phyloP scores from a whole-genome alignment of 176 grass and related monocot genomes.

The Bothriochloa decipiens region DNA sequence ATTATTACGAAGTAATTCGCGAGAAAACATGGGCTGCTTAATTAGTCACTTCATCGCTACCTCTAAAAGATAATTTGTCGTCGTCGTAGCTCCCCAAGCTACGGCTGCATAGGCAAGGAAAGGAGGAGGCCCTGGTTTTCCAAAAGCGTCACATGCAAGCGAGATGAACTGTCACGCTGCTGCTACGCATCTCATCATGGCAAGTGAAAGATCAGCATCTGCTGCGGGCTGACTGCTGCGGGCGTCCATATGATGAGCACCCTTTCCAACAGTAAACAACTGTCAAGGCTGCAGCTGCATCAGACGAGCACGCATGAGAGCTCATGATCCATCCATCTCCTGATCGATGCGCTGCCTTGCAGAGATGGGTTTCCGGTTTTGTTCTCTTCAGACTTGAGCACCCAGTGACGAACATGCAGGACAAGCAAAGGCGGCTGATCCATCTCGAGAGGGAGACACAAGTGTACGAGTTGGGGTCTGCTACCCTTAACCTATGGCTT shows the following conservation, averaged over 20 bases:
- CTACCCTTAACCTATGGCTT: not conserved
- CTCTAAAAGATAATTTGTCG: not conserved
- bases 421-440: conserved; percentile 24
- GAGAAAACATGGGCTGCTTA: not conserved
- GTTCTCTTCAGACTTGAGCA: not conserved
- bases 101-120: not conserved
- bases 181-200: conserved; percentile 49
- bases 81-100: not conserved
- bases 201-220: conserved; percentile 47
- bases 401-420: not conserved
- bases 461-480: conserved; percentile 26
- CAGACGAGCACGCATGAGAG: not conserved
- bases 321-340: not conserved
- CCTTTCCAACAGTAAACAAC: conserved; percentile 46
- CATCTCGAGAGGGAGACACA: conserved; percentile 1
- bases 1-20: not conserved
- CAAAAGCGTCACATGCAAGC: conserved; percentile 45
- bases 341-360: conserved; percentile 27
- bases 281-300: conserved; percentile 40
- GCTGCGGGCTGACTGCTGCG: conserved; percentile 20
- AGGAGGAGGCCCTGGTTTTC: not conserved
- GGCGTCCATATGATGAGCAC: conserved; percentile 24
- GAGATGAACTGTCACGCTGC: conserved; percentile 21
- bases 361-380: conserved; percentile 25
- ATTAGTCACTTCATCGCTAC: not conserved